These are phyloP conservation scores for Plenodomus tracheiphilus DNA, from an alignment of 2,329 filamentous ascomycete species.

Conservation along the genomic window DNA sequence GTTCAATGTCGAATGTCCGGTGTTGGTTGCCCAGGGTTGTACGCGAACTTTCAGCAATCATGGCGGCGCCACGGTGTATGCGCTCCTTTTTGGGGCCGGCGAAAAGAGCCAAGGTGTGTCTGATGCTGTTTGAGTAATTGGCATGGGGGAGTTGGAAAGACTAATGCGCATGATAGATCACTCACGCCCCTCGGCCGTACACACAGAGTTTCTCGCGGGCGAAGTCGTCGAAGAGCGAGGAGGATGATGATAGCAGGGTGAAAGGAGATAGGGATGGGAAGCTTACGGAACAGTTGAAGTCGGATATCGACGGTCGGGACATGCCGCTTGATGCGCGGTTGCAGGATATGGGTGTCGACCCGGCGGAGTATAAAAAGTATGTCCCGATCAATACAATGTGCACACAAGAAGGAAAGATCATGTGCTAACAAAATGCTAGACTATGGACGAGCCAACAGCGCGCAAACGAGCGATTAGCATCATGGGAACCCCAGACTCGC, in stretches of 20 bases:
- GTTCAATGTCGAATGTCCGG: constrained; percentile 14
- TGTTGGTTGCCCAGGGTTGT: background rate
- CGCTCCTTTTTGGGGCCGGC: constrained; percentile 48
- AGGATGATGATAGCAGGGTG: constrained; percentile 11
- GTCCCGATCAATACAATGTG: background rate
- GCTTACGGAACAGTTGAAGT: constrained; percentile 16
- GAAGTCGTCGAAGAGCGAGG: constrained; percentile 22
- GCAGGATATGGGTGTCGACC: constrained; percentile 31
- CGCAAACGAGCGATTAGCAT: constrained; percentile 19
- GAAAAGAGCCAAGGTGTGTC: constrained; percentile 48
- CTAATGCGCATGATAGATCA: constrained; percentile 32
- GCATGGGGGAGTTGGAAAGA: background rate
- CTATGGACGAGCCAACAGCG: constrained; percentile 30
- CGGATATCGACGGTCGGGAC: constrained; percentile 23
- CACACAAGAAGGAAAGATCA: background rate
- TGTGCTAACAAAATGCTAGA: constrained; percentile 21
- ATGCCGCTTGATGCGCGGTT: constrained; percentile 33
- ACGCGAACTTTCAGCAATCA: constrained; percentile 32
- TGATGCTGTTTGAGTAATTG: background rate
- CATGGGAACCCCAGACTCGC: constrained; percentile 34
- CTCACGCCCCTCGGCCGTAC: constrained; percentile 23
- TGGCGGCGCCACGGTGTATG: constrained; percentile 51
- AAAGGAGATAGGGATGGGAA: constrained; percentile 8
- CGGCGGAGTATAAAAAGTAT: constrained; percentile 35
- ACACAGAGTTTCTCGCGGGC: constrained; percentile 29